Conservation (phyloP, 169 alveolate species). For the Babesia bigemina region DNA sequence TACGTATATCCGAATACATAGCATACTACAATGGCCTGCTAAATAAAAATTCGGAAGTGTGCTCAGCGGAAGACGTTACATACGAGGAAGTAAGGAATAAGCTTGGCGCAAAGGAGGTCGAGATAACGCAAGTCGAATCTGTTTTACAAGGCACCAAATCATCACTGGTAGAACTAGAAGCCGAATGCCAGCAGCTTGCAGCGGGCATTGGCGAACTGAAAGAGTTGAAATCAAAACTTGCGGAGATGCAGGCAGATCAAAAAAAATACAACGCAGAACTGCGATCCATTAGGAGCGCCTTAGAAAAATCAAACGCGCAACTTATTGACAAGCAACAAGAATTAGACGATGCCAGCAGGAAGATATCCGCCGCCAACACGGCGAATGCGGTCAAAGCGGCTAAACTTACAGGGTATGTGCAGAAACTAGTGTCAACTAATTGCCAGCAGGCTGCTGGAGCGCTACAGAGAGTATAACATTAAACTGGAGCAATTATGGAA, state of each 20-base stretch:
- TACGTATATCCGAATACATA: conserved; percentile 50
- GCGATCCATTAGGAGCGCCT: background rate
- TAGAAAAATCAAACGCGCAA: background rate
- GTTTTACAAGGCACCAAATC: conserved; percentile 1
- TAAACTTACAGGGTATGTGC: conserved; percentile 13
- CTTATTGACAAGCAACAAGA: background rate
- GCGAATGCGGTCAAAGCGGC: conserved; percentile 17
- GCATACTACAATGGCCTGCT: conserved; percentile 38
- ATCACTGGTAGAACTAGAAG: conserved; percentile 1
- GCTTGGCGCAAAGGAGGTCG: conserved; percentile 9
- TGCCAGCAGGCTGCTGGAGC: conserved; percentile 5
- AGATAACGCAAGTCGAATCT: conserved; percentile 4
- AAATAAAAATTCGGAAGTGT: background rate
- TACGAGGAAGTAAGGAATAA: conserved; percentile 8
- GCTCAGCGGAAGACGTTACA: conserved; percentile 3
- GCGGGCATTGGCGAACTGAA: background rate
- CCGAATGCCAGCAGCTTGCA: background rate
- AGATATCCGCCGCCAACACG: background rate
- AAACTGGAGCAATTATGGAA: background rate
- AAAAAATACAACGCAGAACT: conserved; percentile 9
- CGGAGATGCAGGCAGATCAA: conserved; percentile 2
- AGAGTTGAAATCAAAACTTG: background rate
- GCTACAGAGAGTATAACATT: conserved; percentile 5
- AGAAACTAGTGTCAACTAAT: background rate
- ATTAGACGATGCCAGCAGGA: conserved; percentile 3